phyloP scores from a whole-genome alignment of 148 eudicot species.

The Amaranthus cruentus region DNA sequence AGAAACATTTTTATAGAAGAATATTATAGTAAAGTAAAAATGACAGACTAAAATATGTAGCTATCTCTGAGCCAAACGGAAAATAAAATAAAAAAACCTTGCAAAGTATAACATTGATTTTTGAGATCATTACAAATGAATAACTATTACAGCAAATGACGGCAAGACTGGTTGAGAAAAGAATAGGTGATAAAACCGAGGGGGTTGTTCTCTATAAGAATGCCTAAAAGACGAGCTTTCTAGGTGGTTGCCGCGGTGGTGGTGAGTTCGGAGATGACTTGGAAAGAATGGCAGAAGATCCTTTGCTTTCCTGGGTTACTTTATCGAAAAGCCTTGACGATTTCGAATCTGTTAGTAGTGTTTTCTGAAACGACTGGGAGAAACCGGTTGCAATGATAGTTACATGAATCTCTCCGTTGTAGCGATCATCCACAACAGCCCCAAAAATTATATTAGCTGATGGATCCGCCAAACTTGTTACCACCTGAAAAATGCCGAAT shows the following conservation, averaged over 20 bases:
- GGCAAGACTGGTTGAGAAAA: background rate
- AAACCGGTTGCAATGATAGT: slow-evolving; percentile 97
- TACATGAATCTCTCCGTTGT: slow-evolving; percentile 93
- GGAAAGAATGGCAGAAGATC: slow-evolving; percentile 25
- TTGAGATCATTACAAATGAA: slow-evolving; percentile 10
- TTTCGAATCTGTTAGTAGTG: slow-evolving; percentile 68
- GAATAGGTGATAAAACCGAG: background rate
- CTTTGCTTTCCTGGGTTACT: slow-evolving; percentile 43
- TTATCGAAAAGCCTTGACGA: slow-evolving; percentile 56
- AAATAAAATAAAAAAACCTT: too few species aligned
- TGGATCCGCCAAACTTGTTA: slow-evolving; percentile 96
- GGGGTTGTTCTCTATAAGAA: background rate
- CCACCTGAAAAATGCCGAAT: slow-evolving; percentile 47
- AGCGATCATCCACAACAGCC: slow-evolving; percentile 96
- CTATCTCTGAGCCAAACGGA: too few species aligned
- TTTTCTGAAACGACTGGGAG: slow-evolving; percentile 89
- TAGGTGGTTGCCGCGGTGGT: slow-evolving; percentile 47
- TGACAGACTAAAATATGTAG: too few species aligned
- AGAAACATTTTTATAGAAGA: too few species aligned
- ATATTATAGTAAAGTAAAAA: too few species aligned
- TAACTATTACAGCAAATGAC: slow-evolving; percentile 5
- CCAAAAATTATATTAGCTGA: slow-evolving; percentile 97
- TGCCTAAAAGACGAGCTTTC: slow-evolving; percentile 68
- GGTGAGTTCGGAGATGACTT: slow-evolving; percentile 30
- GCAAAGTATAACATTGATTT: slow-evolving; percentile 6